These are phyloP conservation scores for Hypoxylon sp. DNA, from an alignment of 2,329 filamentous ascomycete genomes.

Conservation along the genomic window DNA sequence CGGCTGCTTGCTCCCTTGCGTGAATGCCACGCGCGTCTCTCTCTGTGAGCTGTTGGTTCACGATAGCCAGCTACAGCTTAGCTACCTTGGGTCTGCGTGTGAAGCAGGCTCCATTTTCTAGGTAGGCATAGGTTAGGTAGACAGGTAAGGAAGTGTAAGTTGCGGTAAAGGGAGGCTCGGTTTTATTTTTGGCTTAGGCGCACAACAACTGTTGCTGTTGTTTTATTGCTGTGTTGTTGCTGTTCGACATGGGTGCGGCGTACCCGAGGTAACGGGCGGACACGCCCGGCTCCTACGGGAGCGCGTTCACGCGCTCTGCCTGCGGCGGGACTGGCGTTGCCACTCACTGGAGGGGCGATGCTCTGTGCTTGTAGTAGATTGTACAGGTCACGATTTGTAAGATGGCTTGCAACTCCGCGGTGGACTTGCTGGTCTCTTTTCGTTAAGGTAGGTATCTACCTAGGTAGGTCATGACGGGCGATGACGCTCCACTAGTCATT, in stretches of 20 bases:
- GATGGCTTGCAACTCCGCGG: background rate
- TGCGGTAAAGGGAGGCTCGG: background rate
- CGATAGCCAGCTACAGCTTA: conserved; percentile 1
- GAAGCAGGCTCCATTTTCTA: background rate
- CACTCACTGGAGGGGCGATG: background rate
- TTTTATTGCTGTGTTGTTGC: background rate
- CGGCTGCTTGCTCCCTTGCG: conserved; percentile 25
- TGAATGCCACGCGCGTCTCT: conserved; percentile 35
- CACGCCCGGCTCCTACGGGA: conserved; percentile 17
- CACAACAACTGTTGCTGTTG: no score
- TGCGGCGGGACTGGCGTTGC: conserved; percentile 4
- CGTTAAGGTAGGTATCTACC: background rate
- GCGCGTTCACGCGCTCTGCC: conserved; percentile 11
- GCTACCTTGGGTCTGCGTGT: background rate
- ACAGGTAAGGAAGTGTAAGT: background rate
- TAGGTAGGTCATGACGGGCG: background rate
- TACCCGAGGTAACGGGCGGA: conserved; percentile 16
- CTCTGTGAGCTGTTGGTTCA: conserved; percentile 22
- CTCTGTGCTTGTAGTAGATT: conserved; percentile 6
- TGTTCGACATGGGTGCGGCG: background rate
- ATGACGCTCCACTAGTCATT: background rate
- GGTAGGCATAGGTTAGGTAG: background rate
- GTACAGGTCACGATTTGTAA: conserved; percentile 2
- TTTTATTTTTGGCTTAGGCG: conserved; percentile 1
- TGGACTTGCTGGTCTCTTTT: background rate